Percentiles rank a stretch among this genome's conserved stretches.
phyloP scores from a whole-genome alignment of 371 early-diverging fungal species.

The Gilbertella persicaria region DNA sequence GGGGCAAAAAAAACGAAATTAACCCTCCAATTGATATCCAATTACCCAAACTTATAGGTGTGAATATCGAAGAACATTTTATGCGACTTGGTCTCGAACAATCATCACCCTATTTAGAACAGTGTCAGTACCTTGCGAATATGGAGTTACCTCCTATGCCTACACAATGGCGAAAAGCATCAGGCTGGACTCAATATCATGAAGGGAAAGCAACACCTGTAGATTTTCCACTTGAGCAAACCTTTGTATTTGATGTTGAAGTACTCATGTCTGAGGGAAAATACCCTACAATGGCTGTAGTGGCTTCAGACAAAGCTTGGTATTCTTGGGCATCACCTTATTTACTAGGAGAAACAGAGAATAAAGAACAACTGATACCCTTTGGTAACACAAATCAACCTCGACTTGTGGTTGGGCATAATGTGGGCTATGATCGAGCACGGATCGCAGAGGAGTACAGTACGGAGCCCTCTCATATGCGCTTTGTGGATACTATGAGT shows the following conservation, averaged over 20 bases:
- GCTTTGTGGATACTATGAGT: slow-evolving; percentile 93
- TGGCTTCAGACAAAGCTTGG: slow-evolving; percentile 77
- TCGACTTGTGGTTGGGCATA: slow-evolving; percentile 86
- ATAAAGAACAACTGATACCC: slow-evolving; percentile 66
- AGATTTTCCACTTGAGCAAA: slow-evolving; percentile 60
- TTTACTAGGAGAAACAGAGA: slow-evolving; percentile 41
- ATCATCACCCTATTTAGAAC: slow-evolving; percentile 51
- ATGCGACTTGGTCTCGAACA: slow-evolving; percentile 69
- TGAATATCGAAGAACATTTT: slow-evolving; percentile 83
- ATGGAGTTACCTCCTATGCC: slow-evolving; percentile 57
- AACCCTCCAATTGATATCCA: slow-evolving; percentile 43
- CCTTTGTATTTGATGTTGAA: slow-evolving; percentile 92
- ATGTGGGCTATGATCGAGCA: slow-evolving; percentile 92
- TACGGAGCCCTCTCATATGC: slow-evolving; percentile 45
- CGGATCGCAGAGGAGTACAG: slow-evolving; percentile 87
- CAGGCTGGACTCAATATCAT: slow-evolving; percentile 89
- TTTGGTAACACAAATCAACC: slow-evolving; percentile 36
- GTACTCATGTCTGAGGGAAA: slow-evolving; percentile 65
- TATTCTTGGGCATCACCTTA: slow-evolving; percentile 92
- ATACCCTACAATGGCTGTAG: slow-evolving; percentile 85
- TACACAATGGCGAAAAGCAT: slow-evolving; percentile 53
- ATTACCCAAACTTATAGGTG: slow-evolving; percentile 59
- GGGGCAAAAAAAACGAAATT: slow-evolving; percentile 61
- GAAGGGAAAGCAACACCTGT: slow-evolving; percentile 48
- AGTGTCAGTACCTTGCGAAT: slow-evolving; percentile 56